Conservation (phyloP, 805 yeast genomes). For the Spathaspora arborariae region DNA sequence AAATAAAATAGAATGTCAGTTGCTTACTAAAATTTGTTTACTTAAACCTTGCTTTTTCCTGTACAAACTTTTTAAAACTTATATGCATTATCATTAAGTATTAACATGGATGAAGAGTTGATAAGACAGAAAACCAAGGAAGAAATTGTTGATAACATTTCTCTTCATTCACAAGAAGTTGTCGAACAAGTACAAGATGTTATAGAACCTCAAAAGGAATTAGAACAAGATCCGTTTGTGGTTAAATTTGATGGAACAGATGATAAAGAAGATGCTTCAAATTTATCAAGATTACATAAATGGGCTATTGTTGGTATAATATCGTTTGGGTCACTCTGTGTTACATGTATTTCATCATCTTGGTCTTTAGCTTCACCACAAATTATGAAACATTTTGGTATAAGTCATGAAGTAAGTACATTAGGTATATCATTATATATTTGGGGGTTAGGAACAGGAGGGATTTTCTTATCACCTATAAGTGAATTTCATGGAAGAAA, state of each 20-base stretch:
- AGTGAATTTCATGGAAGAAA: slow-evolving; percentile 67
- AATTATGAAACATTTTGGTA: slow-evolving; percentile 19
- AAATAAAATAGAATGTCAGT: too few relatives aligned
- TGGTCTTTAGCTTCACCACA: slow-evolving; percentile 25
- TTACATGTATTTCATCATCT: slow-evolving; percentile 24
- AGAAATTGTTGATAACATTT: background rate
- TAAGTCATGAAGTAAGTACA: slow-evolving; percentile 21
- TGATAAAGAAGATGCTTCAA: slow-evolving; percentile 22
- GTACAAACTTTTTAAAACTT: too few relatives aligned
- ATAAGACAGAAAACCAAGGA: background rate
- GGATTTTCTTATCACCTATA: slow-evolving; percentile 46
- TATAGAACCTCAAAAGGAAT: background rate
- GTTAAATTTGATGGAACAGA: slow-evolving; percentile 23
- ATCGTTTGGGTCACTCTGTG: slow-evolving; percentile 20
- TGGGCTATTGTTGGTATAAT: slow-evolving; percentile 23
- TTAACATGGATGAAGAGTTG: background rate
- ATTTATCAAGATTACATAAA: slow-evolving; percentile 18
- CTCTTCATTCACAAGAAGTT: background rate
- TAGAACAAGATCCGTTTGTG: slow-evolving; percentile 5
- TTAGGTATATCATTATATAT: slow-evolving; percentile 27
- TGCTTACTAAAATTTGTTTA: too few relatives aligned
- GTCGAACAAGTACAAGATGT: background rate
- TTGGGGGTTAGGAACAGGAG: slow-evolving; percentile 27
- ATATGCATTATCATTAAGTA: too few relatives aligned
- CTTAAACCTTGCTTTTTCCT: too few relatives aligned